Percentiles rank a stretch among this genome's conserved stretches.
Evolutionary conservation across 1,284 basidiomycete species (phyloP).

Genomic region (Ustilago esculenta): DNA sequence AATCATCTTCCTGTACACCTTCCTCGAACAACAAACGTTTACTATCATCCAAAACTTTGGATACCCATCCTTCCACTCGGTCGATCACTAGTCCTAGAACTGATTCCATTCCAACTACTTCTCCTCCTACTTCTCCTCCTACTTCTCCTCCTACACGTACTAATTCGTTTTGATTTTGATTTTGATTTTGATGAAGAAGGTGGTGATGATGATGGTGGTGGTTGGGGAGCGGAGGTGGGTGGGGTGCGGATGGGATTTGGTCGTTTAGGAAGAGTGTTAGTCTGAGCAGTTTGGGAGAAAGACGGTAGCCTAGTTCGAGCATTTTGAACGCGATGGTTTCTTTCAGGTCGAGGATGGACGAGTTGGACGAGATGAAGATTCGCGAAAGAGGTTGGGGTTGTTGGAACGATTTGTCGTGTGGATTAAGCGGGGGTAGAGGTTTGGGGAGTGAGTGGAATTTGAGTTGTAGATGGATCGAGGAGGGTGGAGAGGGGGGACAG

Average conservation of each 20-base stretch:
- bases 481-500: conserved; percentile 36
- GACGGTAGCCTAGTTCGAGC: conserved; percentile 20
- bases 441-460: conserved; percentile 27
- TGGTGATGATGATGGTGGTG: too few relatives aligned
- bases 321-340: conserved; percentile 25
- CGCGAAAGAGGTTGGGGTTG: conserved; percentile 10
- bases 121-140: too few relatives aligned
- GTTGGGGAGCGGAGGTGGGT: too few relatives aligned
- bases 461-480: conserved; percentile 34
- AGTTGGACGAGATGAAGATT: conserved; percentile 39
- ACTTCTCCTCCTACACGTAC: neutral
- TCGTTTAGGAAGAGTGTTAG: conserved; percentile 20
- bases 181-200: too few relatives aligned
- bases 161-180: too few relatives aligned
- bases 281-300: conserved; percentile 28
- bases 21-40: conserved; percentile 35
- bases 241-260: too few relatives aligned
- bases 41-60: conserved; percentile 28
- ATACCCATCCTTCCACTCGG: conserved; percentile 6
- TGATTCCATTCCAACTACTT: too few relatives aligned
- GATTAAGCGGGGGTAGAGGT: too few relatives aligned
- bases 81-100: conserved; percentile 23
- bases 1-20: conserved; percentile 36
- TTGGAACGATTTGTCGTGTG: too few relatives aligned
- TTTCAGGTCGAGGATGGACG: conserved; percentile 39